Evolutionary conservation across 75 land plant genomes (phyloP).

Genomic region (Gnetum montanum): DNA sequence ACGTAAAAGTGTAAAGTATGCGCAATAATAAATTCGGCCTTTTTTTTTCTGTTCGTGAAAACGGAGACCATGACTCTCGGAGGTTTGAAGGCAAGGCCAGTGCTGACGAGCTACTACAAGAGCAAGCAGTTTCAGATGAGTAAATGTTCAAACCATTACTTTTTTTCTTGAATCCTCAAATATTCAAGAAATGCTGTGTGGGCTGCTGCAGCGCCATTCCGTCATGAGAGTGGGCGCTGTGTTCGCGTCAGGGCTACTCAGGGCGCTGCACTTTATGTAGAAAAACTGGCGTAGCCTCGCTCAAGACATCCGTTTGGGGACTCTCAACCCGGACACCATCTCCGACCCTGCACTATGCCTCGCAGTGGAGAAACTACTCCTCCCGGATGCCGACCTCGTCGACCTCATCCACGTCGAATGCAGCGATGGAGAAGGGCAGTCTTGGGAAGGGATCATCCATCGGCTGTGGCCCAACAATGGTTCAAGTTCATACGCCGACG

Average conservation of each 20-base stretch:
- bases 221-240: constrained; percentile 69
- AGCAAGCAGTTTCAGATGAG: constrained; percentile 56
- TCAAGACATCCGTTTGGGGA: constrained; percentile 48
- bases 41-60: constrained; percentile 63
- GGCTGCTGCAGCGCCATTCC: constrained; percentile 36
- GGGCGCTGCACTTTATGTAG: constrained; percentile 57
- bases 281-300: constrained; percentile 48
- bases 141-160: too few relatives aligned
- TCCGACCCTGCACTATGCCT: constrained; percentile 28
- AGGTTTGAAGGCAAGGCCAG: constrained; percentile 61
- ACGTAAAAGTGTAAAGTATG: too few relatives aligned
- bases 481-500: constrained; percentile 46
- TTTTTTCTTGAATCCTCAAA: too few relatives aligned
- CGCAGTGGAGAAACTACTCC: constrained; percentile 12
- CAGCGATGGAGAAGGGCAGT: constrained; percentile 19
- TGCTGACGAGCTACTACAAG: constrained; percentile 73
- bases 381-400: constrained; percentile 45
- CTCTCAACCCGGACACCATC: constrained; percentile 31
- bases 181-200: too few relatives aligned
- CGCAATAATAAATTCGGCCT: too few relatives aligned
- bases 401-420: constrained; percentile 39
- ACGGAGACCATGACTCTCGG: constrained; percentile 66
- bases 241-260: constrained; percentile 68
- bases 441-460: constrained; percentile 54
- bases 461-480: constrained; percentile 75